Percentiles rank a stretch among this genome's conserved stretches.
These are phyloP conservation scores for Tetracladium maxilliforme DNA, from an alignment of 2,329 filamentous ascomycete genomes.

Conservation along the genomic window DNA sequence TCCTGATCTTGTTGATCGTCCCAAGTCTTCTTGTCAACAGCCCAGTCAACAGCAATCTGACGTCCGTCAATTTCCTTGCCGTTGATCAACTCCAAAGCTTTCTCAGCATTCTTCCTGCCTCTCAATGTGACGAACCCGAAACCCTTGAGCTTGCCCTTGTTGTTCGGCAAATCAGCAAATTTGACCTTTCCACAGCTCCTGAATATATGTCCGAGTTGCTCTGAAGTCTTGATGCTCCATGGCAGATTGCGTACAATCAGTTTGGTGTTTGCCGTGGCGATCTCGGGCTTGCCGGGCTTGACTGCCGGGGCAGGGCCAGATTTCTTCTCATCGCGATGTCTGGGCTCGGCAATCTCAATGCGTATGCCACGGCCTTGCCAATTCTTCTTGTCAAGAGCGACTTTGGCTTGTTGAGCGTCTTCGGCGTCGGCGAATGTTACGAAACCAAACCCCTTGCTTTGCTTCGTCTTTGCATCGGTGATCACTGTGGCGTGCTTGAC, in stretches of 20 bases:
- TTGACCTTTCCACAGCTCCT: slow-evolving; percentile 84
- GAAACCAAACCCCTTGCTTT: slow-evolving; percentile 87
- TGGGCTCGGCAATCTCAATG: slow-evolving; percentile 76
- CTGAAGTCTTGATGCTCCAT: slow-evolving; percentile 82
- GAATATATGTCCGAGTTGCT: slow-evolving; percentile 70
- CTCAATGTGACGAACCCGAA: slow-evolving; percentile 89
- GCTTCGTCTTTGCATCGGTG: slow-evolving; percentile 68
- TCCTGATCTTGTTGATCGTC: slow-evolving; percentile 37
- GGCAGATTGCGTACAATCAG: slow-evolving; percentile 87
- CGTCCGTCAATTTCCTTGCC: slow-evolving; percentile 82
- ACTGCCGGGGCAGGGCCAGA: slow-evolving; percentile 20
- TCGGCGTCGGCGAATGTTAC: slow-evolving; percentile 92
- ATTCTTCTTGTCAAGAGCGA: slow-evolving; percentile 64
- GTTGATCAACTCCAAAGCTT: slow-evolving; percentile 71
- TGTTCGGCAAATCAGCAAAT: slow-evolving; percentile 69
- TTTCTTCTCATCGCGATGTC: slow-evolving; percentile 47
- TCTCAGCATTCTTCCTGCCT: slow-evolving; percentile 81
- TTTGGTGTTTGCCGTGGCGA: slow-evolving; percentile 53
- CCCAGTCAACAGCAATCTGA: slow-evolving; percentile 88
- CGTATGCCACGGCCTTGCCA: slow-evolving; percentile 72
- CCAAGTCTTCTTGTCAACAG: slow-evolving; percentile 84
- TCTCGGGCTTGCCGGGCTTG: slow-evolving; percentile 41
- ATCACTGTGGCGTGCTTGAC: slow-evolving; percentile 95
- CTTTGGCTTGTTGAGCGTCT: slow-evolving; percentile 69
- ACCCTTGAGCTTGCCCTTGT: slow-evolving; percentile 61